These are phyloP conservation scores for Mortierella alpina DNA, from an alignment of 192 early-diverging fungal genomes.

Conservation along the genomic window DNA sequence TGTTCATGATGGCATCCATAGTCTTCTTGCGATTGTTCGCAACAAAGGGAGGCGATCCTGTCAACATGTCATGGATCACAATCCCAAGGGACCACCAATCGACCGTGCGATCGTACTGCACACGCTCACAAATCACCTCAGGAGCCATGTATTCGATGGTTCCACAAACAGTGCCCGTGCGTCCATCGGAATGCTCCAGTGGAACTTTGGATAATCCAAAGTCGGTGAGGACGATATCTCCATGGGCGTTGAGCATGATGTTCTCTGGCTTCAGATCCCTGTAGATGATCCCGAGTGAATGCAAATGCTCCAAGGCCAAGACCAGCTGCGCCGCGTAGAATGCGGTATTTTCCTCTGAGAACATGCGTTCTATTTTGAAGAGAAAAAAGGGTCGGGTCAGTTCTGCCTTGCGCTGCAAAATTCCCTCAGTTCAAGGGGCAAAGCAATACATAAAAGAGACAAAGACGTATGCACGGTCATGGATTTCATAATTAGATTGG, in stretches of 20 bases:
- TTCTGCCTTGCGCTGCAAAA: no score
- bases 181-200: slow-evolving; percentile 59
- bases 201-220: slow-evolving; percentile 93
- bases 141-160: slow-evolving; percentile 86
- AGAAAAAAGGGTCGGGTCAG: background rate
- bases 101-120: slow-evolving; percentile 76
- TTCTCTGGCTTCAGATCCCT: slow-evolving; percentile 85
- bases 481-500: background rate
- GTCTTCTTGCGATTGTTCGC: slow-evolving; percentile 85
- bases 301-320: slow-evolving; percentile 88
- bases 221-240: slow-evolving; percentile 91
- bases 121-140: slow-evolving; percentile 69
- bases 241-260: slow-evolving; percentile 75
- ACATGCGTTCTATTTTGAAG: slow-evolving; percentile 61
- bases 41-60: slow-evolving; percentile 83
- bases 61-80: slow-evolving; percentile 93
- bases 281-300: slow-evolving; percentile 91
- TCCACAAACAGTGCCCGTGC: slow-evolving; percentile 75
- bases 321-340: slow-evolving; percentile 93
- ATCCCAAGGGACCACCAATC: slow-evolving; percentile 96
- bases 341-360: slow-evolving; percentile 83
- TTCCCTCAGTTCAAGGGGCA: background rate
- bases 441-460: background rate
- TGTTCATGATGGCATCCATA: slow-evolving; percentile 85
- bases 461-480: background rate